phyloP scores from a whole-genome alignment of 1,284 basidiomycete genomes.

The Omphalotus olearius region DNA sequence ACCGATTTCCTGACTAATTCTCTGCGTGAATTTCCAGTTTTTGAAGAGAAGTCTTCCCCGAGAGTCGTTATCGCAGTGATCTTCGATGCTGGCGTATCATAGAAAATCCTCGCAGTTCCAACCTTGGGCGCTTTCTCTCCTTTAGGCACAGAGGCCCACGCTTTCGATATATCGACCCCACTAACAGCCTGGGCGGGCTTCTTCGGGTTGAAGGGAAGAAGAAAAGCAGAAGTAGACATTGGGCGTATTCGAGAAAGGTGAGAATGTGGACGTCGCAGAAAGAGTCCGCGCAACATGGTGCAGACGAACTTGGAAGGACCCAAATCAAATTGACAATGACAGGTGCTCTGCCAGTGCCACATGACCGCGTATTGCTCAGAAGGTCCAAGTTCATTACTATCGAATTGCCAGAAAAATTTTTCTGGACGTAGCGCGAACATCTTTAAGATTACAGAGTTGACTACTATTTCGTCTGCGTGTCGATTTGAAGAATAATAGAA shows the following conservation, averaged over 20 bases:
- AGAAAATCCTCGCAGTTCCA: slow-evolving; percentile 65
- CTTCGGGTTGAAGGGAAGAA: slow-evolving; percentile 13
- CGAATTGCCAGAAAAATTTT: no score
- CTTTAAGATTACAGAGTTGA: no score
- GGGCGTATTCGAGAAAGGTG: slow-evolving; percentile 1
- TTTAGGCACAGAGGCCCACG: slow-evolving; percentile 4
- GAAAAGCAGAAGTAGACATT: slow-evolving; percentile 15
- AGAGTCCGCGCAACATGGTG: background rate
- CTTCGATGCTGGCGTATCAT: slow-evolving; percentile 40
- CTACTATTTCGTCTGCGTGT: no score
- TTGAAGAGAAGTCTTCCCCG: slow-evolving; percentile 52
- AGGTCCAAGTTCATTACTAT: no score
- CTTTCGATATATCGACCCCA: slow-evolving; percentile 4
- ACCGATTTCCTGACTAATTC: slow-evolving; percentile 66
- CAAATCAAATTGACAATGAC: no score
- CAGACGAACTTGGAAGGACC: no score
- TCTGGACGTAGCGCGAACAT: no score
- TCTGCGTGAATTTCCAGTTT: slow-evolving; percentile 45
- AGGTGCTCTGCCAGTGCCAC: no score
- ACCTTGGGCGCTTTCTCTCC: slow-evolving; percentile 36
- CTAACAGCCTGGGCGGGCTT: slow-evolving; percentile 1
- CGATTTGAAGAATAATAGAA: no score
- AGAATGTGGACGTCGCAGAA: background rate
- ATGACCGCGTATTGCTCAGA: no score
- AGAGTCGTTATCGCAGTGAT: slow-evolving; percentile 59